Evolutionary conservation across 139 green algal species (phyloP), one percentile per base, ranked within the genome.

Genomic region (Auxenochlorella pyrenoidosa): DNA sequence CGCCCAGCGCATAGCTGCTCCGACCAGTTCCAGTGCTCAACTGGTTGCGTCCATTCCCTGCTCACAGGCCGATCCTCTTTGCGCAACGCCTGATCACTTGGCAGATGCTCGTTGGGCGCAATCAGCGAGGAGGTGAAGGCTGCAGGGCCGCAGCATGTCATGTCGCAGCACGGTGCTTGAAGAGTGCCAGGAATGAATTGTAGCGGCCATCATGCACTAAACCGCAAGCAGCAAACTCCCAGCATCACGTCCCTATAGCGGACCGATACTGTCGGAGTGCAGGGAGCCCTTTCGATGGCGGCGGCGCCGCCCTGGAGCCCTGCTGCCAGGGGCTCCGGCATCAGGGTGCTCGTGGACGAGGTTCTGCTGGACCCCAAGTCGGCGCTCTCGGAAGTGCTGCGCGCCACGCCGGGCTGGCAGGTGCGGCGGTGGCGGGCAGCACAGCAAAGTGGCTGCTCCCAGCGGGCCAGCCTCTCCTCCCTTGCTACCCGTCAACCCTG

Each of bases 371-470:
- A 88, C 38, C 82, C 90, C 4, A 85, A 72, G 63, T 32, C 60
- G 19, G 88, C 88, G 3, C 79, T 95, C 22, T 34, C 87, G n/a
- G 47, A 72, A 0, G 59, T 93, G 16, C 54, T 94, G 36, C 36
- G n/a, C 3, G 34, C 59, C 0, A 72, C 93, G 1, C 60, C 79
- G 5, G 89, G 89, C 1, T 93, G 90, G 92, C 36, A 90, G 89
- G 92, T 91, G 43, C n/a, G 70, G 54, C 54, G 12, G 54, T 24
- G 54, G 47, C 47, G 12, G 47, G 47, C 43, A 44, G 59, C 30
- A 43, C 68, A 5, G 63, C 32, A 26, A n/a, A 36, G 66, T 26
- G 34, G 68, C 68, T 30, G 66, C 66, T 32, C 60, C 70, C 16
- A 76, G 26, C 38, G 34, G 58, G 47, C 60, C 73, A 12, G 28